Base-by-base conservation (phyloP, 2,329 filamentous ascomycete genomes). In the Phyllosticta citriasiana region DNA sequence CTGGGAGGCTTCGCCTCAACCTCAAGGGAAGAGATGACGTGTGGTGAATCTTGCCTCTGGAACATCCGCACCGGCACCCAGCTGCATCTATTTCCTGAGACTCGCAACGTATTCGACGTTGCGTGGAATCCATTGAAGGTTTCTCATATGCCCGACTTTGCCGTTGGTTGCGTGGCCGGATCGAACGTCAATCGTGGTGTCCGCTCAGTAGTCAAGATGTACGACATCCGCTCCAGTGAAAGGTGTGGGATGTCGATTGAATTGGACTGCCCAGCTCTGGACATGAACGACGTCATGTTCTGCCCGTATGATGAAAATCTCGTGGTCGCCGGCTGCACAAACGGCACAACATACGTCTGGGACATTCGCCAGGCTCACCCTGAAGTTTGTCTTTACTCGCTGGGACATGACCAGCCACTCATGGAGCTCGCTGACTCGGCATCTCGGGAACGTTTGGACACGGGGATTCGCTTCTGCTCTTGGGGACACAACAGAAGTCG, bases 321-420 rank as follows among this genome's bases (percentile, higher is more conserved):
- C 60, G 72, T 86, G 12, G 80, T 82, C 7, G 82, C 81, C 12
- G 82, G 83, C 10, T 85, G 83, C 64, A 86, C 84, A 0, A 78
- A 85, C 68, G 82, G 83, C 2, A 74, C 74, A 30, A 80, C 81
- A 0, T 86, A 85, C 68, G 74, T 86, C 4, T 87, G 83, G 83
- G 84, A 87, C 67, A 69, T 75, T 27, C 80, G 84, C 0, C 71
- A 71, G 14, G 73, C 75, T 0, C 71, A 71, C 7, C 73, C 75
- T 0, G 71, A 77, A 40, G 63, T 68, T 16, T 72, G 79, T 9
- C 67, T 86, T 0, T 80, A 82, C 61, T 70, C 68, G 8, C 71
- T 87, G 2, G 64, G 66, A 1, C 84, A 87, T 65, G 81, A 78
- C 0, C 66, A 70, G 0, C 78, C 82, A 0, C 66, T 84, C 1